Evolutionary conservation across 2,329 filamentous ascomycete genomes (phyloP).

Genomic region (Fusarium torulosum): DNA sequence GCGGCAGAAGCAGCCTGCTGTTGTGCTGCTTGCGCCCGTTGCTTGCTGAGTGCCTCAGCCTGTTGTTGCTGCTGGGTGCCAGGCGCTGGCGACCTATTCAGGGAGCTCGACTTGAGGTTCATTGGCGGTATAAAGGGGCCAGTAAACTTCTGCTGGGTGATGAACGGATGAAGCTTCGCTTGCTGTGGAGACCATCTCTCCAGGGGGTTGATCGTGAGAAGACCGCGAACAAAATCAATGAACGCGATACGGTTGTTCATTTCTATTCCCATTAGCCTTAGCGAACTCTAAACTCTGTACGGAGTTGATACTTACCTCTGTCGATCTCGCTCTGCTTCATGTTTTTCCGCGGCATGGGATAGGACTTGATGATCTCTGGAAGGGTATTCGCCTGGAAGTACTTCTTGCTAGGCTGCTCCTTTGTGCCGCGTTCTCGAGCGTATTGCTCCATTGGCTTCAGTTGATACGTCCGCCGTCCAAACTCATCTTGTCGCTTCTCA

Average conservation of each 20-base stretch:
- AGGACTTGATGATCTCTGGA: slow-evolving; percentile 97
- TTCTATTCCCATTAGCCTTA: slow-evolving; percentile 69
- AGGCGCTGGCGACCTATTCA: slow-evolving; percentile 88
- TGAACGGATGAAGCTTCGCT: slow-evolving; percentile 96
- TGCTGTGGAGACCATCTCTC: slow-evolving; percentile 98
- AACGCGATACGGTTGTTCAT: slow-evolving; percentile 98
- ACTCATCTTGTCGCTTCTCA: slow-evolving; percentile 92
- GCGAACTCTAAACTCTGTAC: background rate
- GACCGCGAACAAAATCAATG: slow-evolving; percentile 95
- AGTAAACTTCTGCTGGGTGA: slow-evolving; percentile 97
- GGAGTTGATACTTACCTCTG: slow-evolving; percentile 73
- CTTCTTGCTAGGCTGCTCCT: slow-evolving; percentile 99
- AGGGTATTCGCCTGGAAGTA: slow-evolving; percentile 96
- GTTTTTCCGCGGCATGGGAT: slow-evolving; percentile 98
- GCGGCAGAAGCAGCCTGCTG: slow-evolving; percentile 77
- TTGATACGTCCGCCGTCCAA: slow-evolving; percentile 88
- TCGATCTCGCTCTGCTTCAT: slow-evolving; percentile 99
- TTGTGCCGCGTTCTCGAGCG: slow-evolving; percentile 92
- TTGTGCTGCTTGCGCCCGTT: slow-evolving; percentile 80
- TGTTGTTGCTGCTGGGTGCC: slow-evolving; percentile 97
- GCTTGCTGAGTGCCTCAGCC: slow-evolving; percentile 93
- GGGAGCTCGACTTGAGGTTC: slow-evolving; percentile 89
- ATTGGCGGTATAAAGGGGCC: slow-evolving; percentile 96
- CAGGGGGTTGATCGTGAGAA: slow-evolving; percentile 93
- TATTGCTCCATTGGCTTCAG: slow-evolving; percentile 99